phyloP scores from a whole-genome alignment of 2,329 filamentous ascomycete species.

The Talaromyces pinophilus region DNA sequence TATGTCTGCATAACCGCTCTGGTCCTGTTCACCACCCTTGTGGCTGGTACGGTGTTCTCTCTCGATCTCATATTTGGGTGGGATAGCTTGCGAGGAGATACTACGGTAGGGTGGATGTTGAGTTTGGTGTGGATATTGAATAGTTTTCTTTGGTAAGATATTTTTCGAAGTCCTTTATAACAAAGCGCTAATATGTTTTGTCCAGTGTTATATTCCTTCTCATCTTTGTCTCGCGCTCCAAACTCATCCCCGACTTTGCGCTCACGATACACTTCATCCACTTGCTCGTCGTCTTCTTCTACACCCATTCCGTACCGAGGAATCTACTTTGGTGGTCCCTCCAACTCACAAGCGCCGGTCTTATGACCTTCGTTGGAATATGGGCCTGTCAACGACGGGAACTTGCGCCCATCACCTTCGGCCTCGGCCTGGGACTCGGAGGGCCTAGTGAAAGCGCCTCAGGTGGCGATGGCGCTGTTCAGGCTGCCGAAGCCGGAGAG shows the following conservation, averaged over 20 bases:
- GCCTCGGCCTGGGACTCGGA: slow-evolving; percentile 50
- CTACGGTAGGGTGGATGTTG: slow-evolving; percentile 69
- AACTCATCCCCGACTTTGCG: slow-evolving; percentile 93
- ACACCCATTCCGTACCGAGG: slow-evolving; percentile 72
- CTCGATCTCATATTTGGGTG: slow-evolving; percentile 64
- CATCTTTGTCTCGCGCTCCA: slow-evolving; percentile 80
- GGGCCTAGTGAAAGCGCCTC: slow-evolving; percentile 24
- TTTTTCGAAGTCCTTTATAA: background rate
- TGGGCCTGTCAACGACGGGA: slow-evolving; percentile 94
- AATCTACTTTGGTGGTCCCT: slow-evolving; percentile 85
- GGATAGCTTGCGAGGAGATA: slow-evolving; percentile 65
- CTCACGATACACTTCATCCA: slow-evolving; percentile 85
- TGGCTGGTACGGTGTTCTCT: slow-evolving; percentile 62
- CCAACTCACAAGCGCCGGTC: slow-evolving; percentile 59
- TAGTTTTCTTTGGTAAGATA: slow-evolving; percentile 62
- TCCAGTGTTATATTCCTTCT: slow-evolving; percentile 78
- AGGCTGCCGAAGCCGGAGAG: slow-evolving; percentile 19
- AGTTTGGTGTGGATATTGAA: slow-evolving; percentile 69
- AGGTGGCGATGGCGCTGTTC: slow-evolving; percentile 23
- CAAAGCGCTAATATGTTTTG: too few species aligned
- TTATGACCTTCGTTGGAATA: slow-evolving; percentile 73
- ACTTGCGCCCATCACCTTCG: slow-evolving; percentile 83
- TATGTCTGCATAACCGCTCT: slow-evolving; percentile 63
- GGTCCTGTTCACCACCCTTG: slow-evolving; percentile 67
- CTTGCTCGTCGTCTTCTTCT: slow-evolving; percentile 73